phyloP scores from a whole-genome alignment of 768 basidiomycete species.

The Cyathus striatus region DNA sequence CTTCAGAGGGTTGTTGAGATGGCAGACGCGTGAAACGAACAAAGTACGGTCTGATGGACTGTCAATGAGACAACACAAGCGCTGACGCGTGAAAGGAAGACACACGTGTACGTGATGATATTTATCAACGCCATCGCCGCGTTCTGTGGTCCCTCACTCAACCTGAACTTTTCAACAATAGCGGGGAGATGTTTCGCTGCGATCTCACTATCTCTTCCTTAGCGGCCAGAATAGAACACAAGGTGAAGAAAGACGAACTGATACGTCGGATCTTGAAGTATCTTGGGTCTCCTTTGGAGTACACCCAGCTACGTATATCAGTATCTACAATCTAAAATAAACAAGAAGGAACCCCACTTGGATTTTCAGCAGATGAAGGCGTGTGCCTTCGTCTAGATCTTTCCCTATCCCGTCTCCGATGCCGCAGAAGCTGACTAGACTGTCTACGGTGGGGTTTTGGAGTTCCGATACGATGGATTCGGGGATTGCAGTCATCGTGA shows the following conservation, averaged over 20 bases:
- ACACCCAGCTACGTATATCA: neutral
- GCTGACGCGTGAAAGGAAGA: slow-evolving; percentile 3
- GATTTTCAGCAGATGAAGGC: neutral
- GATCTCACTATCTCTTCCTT: slow-evolving; percentile 24
- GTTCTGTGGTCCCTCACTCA: slow-evolving; percentile 14
- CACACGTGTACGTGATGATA: slow-evolving; percentile 27
- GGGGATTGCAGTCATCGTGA: too few relatives aligned
- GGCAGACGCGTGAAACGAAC: slow-evolving; percentile 27
- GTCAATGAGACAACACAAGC: neutral
- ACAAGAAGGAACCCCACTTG: neutral
- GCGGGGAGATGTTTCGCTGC: slow-evolving; percentile 33
- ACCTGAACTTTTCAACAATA: slow-evolving; percentile 22
- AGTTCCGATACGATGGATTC: too few relatives aligned
- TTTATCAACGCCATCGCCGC: slow-evolving; percentile 24
- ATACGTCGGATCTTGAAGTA: slow-evolving; percentile 8
- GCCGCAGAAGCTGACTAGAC: too few relatives aligned
- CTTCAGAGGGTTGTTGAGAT: slow-evolving; percentile 22
- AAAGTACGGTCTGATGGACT: slow-evolving; percentile 30
- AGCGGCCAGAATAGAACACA: too few relatives aligned
- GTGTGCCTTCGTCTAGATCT: neutral
- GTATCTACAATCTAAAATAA: neutral
- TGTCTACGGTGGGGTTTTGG: too few relatives aligned
- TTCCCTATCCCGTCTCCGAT: too few relatives aligned
- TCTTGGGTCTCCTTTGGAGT: neutral
- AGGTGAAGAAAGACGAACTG: slow-evolving; percentile 8